These are phyloP conservation scores for Cotoneaster glaucophyllus DNA, from an alignment of 306 rosid species.

Conservation along the genomic window DNA sequence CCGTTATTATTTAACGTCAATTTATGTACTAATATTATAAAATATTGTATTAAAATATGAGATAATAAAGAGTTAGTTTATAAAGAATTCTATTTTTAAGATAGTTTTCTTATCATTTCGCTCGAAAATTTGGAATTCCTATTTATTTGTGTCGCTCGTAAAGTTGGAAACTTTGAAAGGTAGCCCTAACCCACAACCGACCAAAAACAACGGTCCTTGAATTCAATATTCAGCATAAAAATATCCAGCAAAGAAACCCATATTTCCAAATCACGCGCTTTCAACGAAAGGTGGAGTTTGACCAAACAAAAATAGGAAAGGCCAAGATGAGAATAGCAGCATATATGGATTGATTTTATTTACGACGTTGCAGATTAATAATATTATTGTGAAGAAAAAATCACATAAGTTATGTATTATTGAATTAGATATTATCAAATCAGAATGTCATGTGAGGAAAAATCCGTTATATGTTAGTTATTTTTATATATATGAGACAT, in stretches of 20 bases:
- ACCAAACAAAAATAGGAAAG: background rate
- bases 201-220: background rate
- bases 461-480: background rate
- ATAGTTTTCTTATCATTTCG: too few species aligned
- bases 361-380: background rate
- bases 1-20: too few species aligned
- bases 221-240: background rate
- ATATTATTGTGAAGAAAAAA: too few species aligned
- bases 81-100: too few species aligned
- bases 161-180: background rate
- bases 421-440: too few species aligned
- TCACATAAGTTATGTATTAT: too few species aligned
- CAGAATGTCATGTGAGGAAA: accelerated
- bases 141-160: background rate
- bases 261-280: background rate
- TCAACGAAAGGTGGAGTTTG: background rate
- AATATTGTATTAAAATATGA: too few species aligned
- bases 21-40: too few species aligned
- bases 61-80: accelerated
- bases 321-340: background rate
- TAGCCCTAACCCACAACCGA: background rate
- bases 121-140: too few species aligned
- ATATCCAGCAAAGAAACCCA: background rate
- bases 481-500: background rate
- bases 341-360: too few species aligned